A percentile compares a stretch with the other conserved stretches of the same genome.
These are phyloP conservation scores for Centrapalus pauciflorus DNA, from an alignment of 129 eudicot species.

Conservation along the genomic window DNA sequence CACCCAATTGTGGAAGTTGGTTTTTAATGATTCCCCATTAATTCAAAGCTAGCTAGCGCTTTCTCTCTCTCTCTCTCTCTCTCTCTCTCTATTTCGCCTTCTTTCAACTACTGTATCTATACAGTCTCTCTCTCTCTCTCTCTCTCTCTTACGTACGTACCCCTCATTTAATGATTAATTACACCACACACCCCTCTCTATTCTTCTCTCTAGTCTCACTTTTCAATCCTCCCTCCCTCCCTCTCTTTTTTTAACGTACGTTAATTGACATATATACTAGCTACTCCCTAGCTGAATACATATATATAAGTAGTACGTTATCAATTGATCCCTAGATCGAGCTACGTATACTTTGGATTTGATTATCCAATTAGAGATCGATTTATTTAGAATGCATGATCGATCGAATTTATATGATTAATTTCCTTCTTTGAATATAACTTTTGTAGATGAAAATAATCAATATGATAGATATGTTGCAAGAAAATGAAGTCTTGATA, in stretches of 20 bases:
- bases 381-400: too few relatives aligned
- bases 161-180: slow-evolving; percentile 39
- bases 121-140: slow-evolving; percentile 39
- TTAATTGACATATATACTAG: background rate
- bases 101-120: slow-evolving; percentile 68
- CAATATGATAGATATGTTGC: too few relatives aligned
- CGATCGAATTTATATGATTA: too few relatives aligned
- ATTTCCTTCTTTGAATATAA: too few relatives aligned
- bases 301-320: too few relatives aligned
- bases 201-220: slow-evolving; percentile 3
- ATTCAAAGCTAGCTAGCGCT: slow-evolving; percentile 28
- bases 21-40: slow-evolving; percentile 43
- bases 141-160: slow-evolving; percentile 23
- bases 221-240: slow-evolving; percentile 14
- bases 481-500: too few relatives aligned
- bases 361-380: too few relatives aligned
- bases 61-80: too few relatives aligned
- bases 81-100: slow-evolving; percentile 29
- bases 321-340: too few relatives aligned
- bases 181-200: slow-evolving; percentile 12
- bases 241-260: background rate
- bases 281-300: slow-evolving; percentile 3
- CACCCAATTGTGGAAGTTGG: slow-evolving; percentile 67
- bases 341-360: too few relatives aligned
- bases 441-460: too few relatives aligned